Percentiles rank a stretch among this genome's conserved stretches.
These are phyloP conservation scores for Tetradesmus lagerheimii DNA, from an alignment of 139 green algal genomes.

Conservation along the genomic window DNA sequence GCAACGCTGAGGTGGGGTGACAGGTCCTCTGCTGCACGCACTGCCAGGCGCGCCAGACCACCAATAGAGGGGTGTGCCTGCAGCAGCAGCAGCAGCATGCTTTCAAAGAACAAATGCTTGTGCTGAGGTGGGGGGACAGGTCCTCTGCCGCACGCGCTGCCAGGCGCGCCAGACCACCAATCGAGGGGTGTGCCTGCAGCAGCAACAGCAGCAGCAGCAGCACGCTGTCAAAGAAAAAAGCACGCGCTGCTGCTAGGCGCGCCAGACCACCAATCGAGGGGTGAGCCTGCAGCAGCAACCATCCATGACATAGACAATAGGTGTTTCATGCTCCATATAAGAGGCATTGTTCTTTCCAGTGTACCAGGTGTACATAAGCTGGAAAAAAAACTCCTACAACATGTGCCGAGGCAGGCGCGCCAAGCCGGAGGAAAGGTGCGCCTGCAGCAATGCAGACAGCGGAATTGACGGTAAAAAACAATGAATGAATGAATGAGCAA, in stretches of 20 bases:
- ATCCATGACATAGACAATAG: neutral
- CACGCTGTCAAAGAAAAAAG: neutral
- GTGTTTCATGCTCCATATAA: no score
- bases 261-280: constrained; percentile 21
- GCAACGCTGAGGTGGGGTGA: constrained; percentile 52
- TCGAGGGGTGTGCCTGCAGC: constrained; percentile 39
- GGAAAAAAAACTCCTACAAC: no score
- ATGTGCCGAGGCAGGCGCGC: no score
- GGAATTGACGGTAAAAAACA: no score
- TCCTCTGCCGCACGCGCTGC: constrained; percentile 64
- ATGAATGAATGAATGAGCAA: neutral
- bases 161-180: constrained; percentile 34
- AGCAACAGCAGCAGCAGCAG: neutral
- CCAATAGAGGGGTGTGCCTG: constrained; percentile 39
- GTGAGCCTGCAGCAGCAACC: constrained; percentile 26
- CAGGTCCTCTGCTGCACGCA: constrained; percentile 66
- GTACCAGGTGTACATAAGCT: no score
- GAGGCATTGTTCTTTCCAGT: no score
- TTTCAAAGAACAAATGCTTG: no score
- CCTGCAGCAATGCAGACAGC: neutral
- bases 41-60: constrained; percentile 42
- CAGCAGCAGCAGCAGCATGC: neutral
- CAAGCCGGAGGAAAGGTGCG: neutral
- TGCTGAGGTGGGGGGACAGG: constrained; percentile 57
- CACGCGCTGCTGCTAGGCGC: constrained; percentile 39